A percentile compares a stretch with the other conserved stretches of the same genome.
These are phyloP conservation scores for Stachybotrys chlorohalonatus DNA, from an alignment of 2,329 filamentous ascomycete genomes.

Conservation along the genomic window DNA sequence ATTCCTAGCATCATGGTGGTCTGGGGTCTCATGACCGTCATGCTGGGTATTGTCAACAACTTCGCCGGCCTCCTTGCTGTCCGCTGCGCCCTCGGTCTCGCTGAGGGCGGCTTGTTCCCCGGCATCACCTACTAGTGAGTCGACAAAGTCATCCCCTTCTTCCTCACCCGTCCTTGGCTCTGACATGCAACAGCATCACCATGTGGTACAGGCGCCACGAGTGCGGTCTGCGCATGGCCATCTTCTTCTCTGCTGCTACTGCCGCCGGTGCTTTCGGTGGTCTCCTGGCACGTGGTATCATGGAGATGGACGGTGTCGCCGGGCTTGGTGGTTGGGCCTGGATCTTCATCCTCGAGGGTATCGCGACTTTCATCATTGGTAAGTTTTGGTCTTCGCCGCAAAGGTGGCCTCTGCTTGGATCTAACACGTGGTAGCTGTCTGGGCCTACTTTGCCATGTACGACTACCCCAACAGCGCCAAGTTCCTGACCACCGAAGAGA, in stretches of 20 bases:
- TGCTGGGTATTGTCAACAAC: conserved; percentile 42
- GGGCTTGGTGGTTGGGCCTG: conserved; percentile 59
- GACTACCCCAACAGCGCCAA: conserved; percentile 47
- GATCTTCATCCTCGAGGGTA: conserved; percentile 68
- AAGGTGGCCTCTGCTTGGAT: not conserved
- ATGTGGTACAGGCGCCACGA: conserved; percentile 53
- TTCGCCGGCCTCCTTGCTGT: conserved; percentile 39
- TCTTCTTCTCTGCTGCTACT: conserved; percentile 49
- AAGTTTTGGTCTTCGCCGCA: conserved; percentile 3
- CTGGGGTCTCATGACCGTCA: conserved; percentile 38
- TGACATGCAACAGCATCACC: conserved; percentile 31
- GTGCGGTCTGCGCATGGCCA: conserved; percentile 50
- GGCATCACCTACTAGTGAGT: conserved; percentile 47
- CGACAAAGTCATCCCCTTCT: not conserved
- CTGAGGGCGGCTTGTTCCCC: conserved; percentile 52
- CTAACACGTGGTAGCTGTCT: conserved; percentile 27
- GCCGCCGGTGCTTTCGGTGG: conserved; percentile 55
- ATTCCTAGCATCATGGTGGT: conserved; percentile 44
- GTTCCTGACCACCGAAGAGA: conserved; percentile 37
- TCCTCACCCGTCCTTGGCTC: not conserved
- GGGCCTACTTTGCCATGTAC: conserved; percentile 42
- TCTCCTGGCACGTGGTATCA: conserved; percentile 49
- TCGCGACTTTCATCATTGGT: conserved; percentile 35
- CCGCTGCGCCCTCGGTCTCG: conserved; percentile 37
- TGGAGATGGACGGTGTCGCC: conserved; percentile 44